These are phyloP conservation scores for baker's yeast (Saccharomyces cerevisiae) DNA, from an alignment of 805 yeast genomes.

Conservation along the genomic window DNA sequence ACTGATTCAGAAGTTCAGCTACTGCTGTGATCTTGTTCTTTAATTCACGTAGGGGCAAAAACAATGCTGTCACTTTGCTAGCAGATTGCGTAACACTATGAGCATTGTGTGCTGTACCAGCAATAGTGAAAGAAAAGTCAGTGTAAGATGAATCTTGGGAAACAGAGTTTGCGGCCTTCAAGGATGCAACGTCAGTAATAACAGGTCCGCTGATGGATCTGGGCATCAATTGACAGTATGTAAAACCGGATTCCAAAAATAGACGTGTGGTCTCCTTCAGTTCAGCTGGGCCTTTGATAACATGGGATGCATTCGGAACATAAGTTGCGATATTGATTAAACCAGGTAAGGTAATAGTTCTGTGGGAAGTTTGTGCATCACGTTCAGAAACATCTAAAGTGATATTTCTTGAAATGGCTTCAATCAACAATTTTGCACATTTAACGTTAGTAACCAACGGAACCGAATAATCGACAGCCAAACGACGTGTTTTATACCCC, in stretches of 20 bases:
- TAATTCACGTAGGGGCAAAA: slow-evolving; percentile 71
- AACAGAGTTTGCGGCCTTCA: slow-evolving; percentile 49
- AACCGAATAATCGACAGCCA: slow-evolving; percentile 98
- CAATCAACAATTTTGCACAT: slow-evolving; percentile 90
- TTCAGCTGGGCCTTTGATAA: slow-evolving; percentile 39
- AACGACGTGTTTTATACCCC: slow-evolving; percentile 97
- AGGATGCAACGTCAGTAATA: slow-evolving; percentile 55
- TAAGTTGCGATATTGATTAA: slow-evolving; percentile 74
- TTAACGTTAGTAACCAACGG: slow-evolving; percentile 97
- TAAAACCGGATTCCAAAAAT: slow-evolving; percentile 80
- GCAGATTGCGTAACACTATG: slow-evolving; percentile 54
- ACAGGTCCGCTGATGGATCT: slow-evolving; percentile 51
- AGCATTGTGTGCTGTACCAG: slow-evolving; percentile 69
- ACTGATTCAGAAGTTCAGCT: slow-evolving; percentile 66
- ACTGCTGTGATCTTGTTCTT: slow-evolving; percentile 67
- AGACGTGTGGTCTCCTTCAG: slow-evolving; percentile 61
- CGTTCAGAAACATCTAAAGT: slow-evolving; percentile 60
- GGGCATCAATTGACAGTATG: slow-evolving; percentile 75
- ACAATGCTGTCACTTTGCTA: slow-evolving; percentile 64
- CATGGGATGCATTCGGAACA: slow-evolving; percentile 55
- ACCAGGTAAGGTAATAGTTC: slow-evolving; percentile 77
- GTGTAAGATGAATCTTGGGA: slow-evolving; percentile 59
- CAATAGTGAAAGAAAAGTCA: slow-evolving; percentile 74
- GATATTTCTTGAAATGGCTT: slow-evolving; percentile 73
- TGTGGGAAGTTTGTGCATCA: slow-evolving; percentile 88